A percentile compares a stretch with the other conserved stretches of the same genome.
Conservation (phyloP, 768 basidiomycete species). For the Boletus rubropictus region DNA sequence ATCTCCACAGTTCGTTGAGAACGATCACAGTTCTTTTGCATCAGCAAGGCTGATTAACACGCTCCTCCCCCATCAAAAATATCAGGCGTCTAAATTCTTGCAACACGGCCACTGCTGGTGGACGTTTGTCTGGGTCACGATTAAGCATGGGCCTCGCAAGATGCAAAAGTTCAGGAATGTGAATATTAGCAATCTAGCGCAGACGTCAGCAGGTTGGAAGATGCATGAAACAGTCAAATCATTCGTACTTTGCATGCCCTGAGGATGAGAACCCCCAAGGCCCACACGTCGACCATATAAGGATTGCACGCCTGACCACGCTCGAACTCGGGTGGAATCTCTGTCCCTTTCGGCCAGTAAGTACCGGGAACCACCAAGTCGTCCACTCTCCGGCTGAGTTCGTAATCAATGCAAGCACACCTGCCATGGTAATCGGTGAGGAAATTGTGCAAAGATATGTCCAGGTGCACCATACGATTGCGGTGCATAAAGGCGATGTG, state of each 20-base stretch:
- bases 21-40: background rate
- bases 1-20: background rate
- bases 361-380: slow-evolving; percentile 34
- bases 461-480: slow-evolving; percentile 60
- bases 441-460: slow-evolving; percentile 66
- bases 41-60: slow-evolving; percentile 20
- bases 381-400: slow-evolving; percentile 54
- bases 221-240: background rate
- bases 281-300: slow-evolving; percentile 73
- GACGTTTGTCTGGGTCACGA: slow-evolving; percentile 45
- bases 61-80: slow-evolving; percentile 35
- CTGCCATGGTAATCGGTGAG: slow-evolving; percentile 58
- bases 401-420: slow-evolving; percentile 73
- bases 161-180: slow-evolving; percentile 54
- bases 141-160: slow-evolving; percentile 58
- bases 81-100: slow-evolving; percentile 48
- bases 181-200: slow-evolving; percentile 48
- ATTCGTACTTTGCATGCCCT: slow-evolving; percentile 56
- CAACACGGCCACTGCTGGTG: slow-evolving; percentile 44
- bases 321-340: slow-evolving; percentile 67
- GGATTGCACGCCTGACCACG: slow-evolving; percentile 45
- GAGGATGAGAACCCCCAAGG: slow-evolving; percentile 57
- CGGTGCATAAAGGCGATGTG: slow-evolving; percentile 68
- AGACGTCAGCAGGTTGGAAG: slow-evolving; percentile 3
- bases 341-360: slow-evolving; percentile 48